phyloP scores from a whole-genome alignment of 1,284 basidiomycete genomes.

The Ustilago hordei region DNA sequence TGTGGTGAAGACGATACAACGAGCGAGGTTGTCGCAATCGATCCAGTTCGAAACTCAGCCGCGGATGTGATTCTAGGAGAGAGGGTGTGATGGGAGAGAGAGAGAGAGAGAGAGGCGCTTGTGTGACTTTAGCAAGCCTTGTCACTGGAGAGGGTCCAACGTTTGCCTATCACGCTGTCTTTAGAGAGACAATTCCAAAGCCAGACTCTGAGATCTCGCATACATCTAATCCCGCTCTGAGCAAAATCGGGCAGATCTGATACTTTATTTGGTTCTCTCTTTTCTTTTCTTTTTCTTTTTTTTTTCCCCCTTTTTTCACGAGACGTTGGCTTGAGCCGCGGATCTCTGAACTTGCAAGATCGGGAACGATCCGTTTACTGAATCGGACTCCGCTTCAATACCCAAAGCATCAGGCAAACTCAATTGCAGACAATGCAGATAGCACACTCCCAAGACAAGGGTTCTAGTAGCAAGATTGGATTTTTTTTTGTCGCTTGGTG shows the following conservation, averaged over 20 bases:
- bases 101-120: background rate
- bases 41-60: background rate
- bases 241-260: background rate
- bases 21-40: background rate
- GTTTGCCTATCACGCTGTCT: background rate
- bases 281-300: background rate
- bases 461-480: constrained; percentile 40
- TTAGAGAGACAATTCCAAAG: background rate
- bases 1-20: background rate
- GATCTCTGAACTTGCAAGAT: no score
- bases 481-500: constrained; percentile 42
- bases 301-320: background rate
- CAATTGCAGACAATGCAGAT: no score
- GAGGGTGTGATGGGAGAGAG: background rate
- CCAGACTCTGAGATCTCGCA: background rate
- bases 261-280: background rate
- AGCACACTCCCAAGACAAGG: background rate
- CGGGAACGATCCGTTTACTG: no score
- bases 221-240: background rate
- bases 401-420: no score
- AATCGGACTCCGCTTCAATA: no score
- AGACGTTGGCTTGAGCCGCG: background rate
- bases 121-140: background rate
- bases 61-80: constrained; percentile 4
- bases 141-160: background rate